These are phyloP conservation scores for Trichoderma sp. DNA, from an alignment of 2,329 filamentous ascomycete genomes.

Conservation along the genomic window DNA sequence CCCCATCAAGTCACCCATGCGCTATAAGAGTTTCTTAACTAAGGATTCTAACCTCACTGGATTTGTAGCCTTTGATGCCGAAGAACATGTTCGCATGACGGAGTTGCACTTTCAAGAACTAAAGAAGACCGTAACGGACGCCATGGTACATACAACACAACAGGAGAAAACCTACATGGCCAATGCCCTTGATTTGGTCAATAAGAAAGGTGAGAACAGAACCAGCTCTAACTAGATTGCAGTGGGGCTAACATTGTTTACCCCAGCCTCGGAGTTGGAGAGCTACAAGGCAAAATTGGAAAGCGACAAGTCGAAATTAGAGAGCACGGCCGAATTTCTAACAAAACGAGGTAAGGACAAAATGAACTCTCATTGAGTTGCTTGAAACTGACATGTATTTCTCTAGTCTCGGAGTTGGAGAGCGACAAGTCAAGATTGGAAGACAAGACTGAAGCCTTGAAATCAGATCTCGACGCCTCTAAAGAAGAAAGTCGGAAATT, in stretches of 20 bases:
- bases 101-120: conserved; percentile 71
- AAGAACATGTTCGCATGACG: conserved; percentile 71
- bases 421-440: conserved; percentile 45
- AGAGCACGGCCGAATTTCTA: conserved; percentile 48
- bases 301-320: conserved; percentile 44
- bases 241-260: conserved; percentile 23
- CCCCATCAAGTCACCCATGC: conserved; percentile 43
- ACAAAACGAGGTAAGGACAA: conserved; percentile 25
- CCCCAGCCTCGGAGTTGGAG: conserved; percentile 44
- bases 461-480: conserved; percentile 58
- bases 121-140: conserved; percentile 39
- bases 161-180: conserved; percentile 68
- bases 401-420: conserved; percentile 46
- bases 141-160: conserved; percentile 67
- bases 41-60: conserved; percentile 68
- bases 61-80: conserved; percentile 74
- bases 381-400: neutral
- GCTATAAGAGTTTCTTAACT: conserved; percentile 57
- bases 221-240: neutral
- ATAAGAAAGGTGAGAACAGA: conserved; percentile 62
- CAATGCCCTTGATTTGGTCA: conserved; percentile 71
- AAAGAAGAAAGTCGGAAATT: conserved; percentile 37
- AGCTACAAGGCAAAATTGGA: conserved; percentile 26
- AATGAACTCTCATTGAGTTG: no score
- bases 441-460: conserved; percentile 49